phyloP scores from a whole-genome alignment of 495 filamentous ascomycete genomes.

The Trichoderma virens region DNA sequence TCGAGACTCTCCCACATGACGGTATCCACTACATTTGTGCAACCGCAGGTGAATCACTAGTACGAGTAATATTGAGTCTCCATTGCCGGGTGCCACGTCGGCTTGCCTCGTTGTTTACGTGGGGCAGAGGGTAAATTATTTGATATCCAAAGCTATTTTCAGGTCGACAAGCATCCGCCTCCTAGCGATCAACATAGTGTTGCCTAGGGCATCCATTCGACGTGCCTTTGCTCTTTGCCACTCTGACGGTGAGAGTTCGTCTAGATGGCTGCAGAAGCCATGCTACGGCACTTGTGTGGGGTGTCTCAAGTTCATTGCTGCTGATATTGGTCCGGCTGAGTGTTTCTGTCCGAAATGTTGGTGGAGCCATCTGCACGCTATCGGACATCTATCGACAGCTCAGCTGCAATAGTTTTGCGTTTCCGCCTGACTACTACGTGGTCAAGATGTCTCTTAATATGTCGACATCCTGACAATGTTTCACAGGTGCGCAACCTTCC shows the following conservation, averaged over 20 bases:
- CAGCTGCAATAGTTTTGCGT: not conserved
- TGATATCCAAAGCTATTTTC: not conserved
- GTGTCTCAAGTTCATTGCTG: not conserved
- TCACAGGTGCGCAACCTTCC: not conserved
- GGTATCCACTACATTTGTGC: not conserved
- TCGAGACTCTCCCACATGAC: not conserved
- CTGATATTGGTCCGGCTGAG: not conserved
- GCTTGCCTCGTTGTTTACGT: not conserved
- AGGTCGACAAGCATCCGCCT: not conserved
- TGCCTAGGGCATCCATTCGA: not conserved
- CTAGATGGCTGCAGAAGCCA: not conserved
- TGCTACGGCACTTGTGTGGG: not conserved
- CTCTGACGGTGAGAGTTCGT: not conserved
- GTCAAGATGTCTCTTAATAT: not conserved
- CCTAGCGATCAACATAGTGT: not conserved
- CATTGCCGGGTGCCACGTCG: not conserved
- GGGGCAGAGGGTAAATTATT: not conserved
- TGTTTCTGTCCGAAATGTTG: not conserved
- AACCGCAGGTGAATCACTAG: not conserved
- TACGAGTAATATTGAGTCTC: not conserved
- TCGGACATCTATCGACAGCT: not conserved
- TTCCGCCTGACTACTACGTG: not conserved
- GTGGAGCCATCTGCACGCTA: not conserved
- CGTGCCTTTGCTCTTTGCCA: not conserved
- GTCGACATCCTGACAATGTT: not conserved